A percentile compares a stretch with the other conserved stretches of the same genome.
phyloP scores from a whole-genome alignment of 129 eudicot species.

The Heracleum sosnowskyi region DNA sequence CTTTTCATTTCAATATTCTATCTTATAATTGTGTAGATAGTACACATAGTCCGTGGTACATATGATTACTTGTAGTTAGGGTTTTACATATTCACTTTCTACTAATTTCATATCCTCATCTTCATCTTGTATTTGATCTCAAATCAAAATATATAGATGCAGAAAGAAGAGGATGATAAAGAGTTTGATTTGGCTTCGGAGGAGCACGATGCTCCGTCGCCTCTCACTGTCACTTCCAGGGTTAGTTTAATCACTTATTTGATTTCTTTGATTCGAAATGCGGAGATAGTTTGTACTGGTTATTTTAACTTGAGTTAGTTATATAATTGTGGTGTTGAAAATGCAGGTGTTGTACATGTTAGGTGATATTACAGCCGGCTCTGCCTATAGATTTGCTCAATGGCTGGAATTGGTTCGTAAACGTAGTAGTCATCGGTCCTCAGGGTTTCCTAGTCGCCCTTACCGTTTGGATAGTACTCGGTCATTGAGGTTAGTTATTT shows the following conservation, averaged over 20 bases:
- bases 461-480: conserved; percentile 44
- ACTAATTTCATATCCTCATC: neutral
- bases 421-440: conserved; percentile 62
- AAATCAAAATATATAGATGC: conserved; percentile 32
- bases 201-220: conserved; percentile 58
- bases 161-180: conserved; percentile 71
- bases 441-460: conserved; percentile 77
- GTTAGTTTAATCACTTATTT: conserved; percentile 23
- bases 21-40: neutral
- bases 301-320: neutral
- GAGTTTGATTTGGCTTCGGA: conserved; percentile 54
- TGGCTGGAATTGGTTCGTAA: conserved; percentile 93
- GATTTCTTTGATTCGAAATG: neutral
- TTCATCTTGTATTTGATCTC: neutral
- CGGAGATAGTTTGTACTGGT: neutral
- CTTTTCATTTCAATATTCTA: neutral
- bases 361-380: conserved; percentile 85
- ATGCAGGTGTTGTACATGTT: conserved; percentile 86
- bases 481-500: conserved; percentile 40
- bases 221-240: conserved; percentile 83
- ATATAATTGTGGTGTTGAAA: neutral
- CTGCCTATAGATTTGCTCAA: conserved; percentile 73
- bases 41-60: conserved; percentile 7
- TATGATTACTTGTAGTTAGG: conserved; percentile 26
- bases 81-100: conserved; percentile 21